Evolutionary conservation across 371 early-diverging fungal species (phyloP).

Genomic region (Apophysomyces sp.): DNA sequence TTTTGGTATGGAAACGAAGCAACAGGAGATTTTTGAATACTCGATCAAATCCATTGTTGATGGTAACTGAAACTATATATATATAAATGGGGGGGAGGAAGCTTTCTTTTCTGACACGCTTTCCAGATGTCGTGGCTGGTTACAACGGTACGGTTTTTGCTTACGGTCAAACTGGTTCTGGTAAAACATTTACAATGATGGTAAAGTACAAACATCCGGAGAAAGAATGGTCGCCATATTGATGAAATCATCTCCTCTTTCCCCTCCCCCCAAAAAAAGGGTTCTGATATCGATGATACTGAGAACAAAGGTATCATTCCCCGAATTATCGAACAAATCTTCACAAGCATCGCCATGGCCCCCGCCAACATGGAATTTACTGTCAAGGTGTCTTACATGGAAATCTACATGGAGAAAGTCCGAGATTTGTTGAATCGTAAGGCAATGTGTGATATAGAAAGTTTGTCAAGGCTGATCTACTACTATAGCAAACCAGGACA

Average conservation of each 20-base stretch:
- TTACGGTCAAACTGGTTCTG: conserved; percentile 98
- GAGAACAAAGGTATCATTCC: conserved; percentile 92
- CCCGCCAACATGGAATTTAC: conserved; percentile 90
- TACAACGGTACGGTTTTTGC: conserved; percentile 99
- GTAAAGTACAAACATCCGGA: conserved; percentile 35
- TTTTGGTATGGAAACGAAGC: conserved; percentile 81
- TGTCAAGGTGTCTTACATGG: conserved; percentile 96
- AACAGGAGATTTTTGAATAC: conserved; percentile 86
- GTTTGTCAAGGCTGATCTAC: background rate
- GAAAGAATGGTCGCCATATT: background rate
- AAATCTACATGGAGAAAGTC: conserved; percentile 99
- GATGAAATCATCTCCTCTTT: conserved; percentile 46
- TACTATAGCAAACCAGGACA: conserved; percentile 73
- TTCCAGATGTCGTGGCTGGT: conserved; percentile 70
- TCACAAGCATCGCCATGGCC: conserved; percentile 80
- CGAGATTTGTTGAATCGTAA: conserved; percentile 93
- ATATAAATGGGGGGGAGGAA: background rate
- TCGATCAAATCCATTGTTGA: conserved; percentile 89
- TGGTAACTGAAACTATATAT: conserved; percentile 50
- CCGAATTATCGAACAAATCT: conserved; percentile 91
- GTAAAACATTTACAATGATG: conserved; percentile 99
- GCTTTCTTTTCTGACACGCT: background rate
- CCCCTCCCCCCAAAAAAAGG: conserved; percentile 83
- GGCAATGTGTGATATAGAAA: conserved; percentile 16
- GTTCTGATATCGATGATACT: conserved; percentile 89